Conservation (phyloP, 768 basidiomycete genomes). For the Russula abietina region DNA sequence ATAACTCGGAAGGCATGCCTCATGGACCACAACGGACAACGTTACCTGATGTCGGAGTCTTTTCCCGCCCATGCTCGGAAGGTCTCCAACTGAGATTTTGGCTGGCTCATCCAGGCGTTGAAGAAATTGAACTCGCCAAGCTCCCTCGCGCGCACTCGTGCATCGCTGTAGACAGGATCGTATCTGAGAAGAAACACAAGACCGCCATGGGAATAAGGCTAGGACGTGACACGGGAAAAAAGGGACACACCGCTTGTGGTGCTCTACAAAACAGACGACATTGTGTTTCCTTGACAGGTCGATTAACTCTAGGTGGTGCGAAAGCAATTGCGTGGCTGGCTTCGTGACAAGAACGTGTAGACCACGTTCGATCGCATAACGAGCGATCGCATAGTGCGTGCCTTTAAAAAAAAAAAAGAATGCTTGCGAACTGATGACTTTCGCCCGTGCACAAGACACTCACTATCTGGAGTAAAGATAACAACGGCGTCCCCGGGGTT, state of each 20-base stretch:
- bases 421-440: neutral
- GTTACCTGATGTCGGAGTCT: slow-evolving; percentile 83
- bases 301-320: slow-evolving; percentile 76
- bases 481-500: slow-evolving; percentile 83
- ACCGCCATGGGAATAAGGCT: neutral
- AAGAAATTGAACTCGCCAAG: slow-evolving; percentile 95
- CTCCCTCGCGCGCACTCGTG: slow-evolving; percentile 63
- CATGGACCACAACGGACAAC: neutral
- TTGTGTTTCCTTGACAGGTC: slow-evolving; percentile 70
- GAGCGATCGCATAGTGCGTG: slow-evolving; percentile 80
- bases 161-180: slow-evolving; percentile 91
- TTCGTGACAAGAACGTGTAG: slow-evolving; percentile 91
- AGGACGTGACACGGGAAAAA: neutral
- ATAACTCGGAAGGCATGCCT: neutral
- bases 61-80: slow-evolving; percentile 95
- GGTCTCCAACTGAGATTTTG: slow-evolving; percentile 89
- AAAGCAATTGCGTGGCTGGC: slow-evolving; percentile 81
- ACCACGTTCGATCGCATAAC: slow-evolving; percentile 79
- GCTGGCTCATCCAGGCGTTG: slow-evolving; percentile 96
- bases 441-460: slow-evolving; percentile 28
- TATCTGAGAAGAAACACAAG: slow-evolving; percentile 40
- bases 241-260: slow-evolving; percentile 68
- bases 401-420: slow-evolving; percentile 35
- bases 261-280: slow-evolving; percentile 89
- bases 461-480: slow-evolving; percentile 89